Percentiles rank a stretch among this genome's conserved stretches.
phyloP scores from a whole-genome alignment of 2,329 filamentous ascomycete genomes.

The Tolypocladium album region DNA sequence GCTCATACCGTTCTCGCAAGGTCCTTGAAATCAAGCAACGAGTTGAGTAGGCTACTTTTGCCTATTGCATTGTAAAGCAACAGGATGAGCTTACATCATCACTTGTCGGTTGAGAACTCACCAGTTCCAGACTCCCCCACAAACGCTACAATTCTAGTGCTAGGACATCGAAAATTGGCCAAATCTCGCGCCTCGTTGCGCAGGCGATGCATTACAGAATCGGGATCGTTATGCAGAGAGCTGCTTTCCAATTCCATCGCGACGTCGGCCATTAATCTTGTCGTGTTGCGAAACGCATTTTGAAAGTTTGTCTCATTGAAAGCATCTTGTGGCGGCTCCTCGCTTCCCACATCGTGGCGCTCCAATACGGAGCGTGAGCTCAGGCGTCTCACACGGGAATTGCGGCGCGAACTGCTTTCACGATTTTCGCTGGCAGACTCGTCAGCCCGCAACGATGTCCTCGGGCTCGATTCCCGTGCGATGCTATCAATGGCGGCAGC shows the following conservation, averaged over 20 bases:
- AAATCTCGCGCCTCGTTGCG: conserved; percentile 20
- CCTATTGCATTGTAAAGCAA: conserved; percentile 14
- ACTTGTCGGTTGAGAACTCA: conserved; percentile 9
- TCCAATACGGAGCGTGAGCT: background rate
- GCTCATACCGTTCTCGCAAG: conserved; percentile 28
- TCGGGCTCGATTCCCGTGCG: conserved; percentile 2
- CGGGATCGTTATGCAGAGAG: conserved; percentile 20
- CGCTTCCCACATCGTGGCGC: conserved; percentile 15
- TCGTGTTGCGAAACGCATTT: conserved; percentile 19
- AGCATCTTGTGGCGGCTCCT: conserved; percentile 20
- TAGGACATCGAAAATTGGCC: conserved; percentile 24
- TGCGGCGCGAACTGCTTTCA: conserved; percentile 4
- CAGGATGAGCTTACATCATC: background rate
- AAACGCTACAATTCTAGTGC: conserved; percentile 31
- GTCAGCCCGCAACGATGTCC: background rate
- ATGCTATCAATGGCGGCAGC: conserved; percentile 4
- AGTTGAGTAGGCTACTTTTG: conserved; percentile 39
- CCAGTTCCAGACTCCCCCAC: conserved; percentile 37
- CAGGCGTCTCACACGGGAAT: conserved; percentile 5
- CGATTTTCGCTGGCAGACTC: background rate
- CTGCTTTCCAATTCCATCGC: conserved; percentile 21
- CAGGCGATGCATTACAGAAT: conserved; percentile 27
- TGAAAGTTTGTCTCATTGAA: conserved; percentile 27
- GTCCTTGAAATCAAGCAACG: conserved; percentile 27
- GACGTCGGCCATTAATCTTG: conserved; percentile 18